A percentile compares a stretch with the other conserved stretches of the same genome.
These are phyloP conservation scores for Agastache rugosa DNA, from an alignment of 257 asterid genomes.

Conservation along the genomic window DNA sequence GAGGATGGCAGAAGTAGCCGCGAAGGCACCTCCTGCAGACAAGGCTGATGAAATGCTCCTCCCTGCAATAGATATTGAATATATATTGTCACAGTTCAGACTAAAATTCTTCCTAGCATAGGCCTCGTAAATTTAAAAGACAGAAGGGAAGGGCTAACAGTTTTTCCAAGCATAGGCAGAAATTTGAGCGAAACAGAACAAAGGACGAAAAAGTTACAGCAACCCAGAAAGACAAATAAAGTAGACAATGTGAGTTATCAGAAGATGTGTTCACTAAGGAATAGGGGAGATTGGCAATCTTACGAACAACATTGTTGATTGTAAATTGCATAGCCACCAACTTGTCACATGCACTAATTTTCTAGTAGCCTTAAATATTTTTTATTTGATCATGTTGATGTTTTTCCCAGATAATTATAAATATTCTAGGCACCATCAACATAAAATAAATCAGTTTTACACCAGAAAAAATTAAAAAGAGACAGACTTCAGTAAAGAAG, in stretches of 20 bases:
- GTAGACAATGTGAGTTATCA: background rate
- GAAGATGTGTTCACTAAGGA: background rate
- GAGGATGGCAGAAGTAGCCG: conserved; percentile 70
- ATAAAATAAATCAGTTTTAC: background rate
- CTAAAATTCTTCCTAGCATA: conserved; percentile 4
- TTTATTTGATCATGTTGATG: background rate
- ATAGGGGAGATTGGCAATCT: background rate
- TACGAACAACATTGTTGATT: background rate
- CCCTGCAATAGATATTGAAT: conserved; percentile 46
- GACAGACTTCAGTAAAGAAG: conserved; percentile 10
- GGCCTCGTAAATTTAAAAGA: background rate
- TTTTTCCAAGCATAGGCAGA: background rate
- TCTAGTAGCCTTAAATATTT: background rate
- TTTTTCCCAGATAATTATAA: background rate
- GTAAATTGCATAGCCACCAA: conserved; percentile 1
- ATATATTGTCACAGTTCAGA: conserved; percentile 7
- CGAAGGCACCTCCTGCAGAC: conserved; percentile 84
- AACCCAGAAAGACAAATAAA: background rate
- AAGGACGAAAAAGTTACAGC: background rate
- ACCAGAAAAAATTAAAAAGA: background rate
- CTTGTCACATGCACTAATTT: background rate
- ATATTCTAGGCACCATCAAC: conserved; percentile 2
- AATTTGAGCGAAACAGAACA: background rate
- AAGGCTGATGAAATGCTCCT: conserved; percentile 79
- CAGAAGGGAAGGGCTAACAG: background rate